phyloP scores from a whole-genome alignment of 2,329 filamentous ascomycete genomes.

The Neofusicoccum umdonicola region DNA sequence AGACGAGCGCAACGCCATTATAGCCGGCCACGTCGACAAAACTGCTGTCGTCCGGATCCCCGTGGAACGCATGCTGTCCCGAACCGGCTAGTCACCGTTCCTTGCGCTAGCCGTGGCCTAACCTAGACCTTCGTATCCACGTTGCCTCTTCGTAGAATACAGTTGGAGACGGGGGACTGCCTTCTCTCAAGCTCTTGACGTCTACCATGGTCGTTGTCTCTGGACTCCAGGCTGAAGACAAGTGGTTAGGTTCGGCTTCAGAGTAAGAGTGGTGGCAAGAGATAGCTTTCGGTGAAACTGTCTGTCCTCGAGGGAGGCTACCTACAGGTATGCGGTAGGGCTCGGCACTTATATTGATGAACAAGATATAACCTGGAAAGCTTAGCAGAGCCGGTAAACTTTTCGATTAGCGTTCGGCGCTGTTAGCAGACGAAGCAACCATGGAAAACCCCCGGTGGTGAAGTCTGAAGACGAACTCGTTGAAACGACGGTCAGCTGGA shows the following conservation, averaged over 20 bases:
- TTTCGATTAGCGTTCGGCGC: background rate
- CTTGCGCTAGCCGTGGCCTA: background rate
- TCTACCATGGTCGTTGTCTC: no score
- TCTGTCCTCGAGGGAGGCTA: background rate
- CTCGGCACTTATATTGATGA: background rate
- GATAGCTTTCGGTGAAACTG: background rate
- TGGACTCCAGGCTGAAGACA: no score
- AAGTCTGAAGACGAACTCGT: background rate
- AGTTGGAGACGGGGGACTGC: background rate
- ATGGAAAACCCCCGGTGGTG: background rate
- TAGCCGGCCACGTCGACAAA: background rate
- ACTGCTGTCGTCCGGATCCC: background rate
- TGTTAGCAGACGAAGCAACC: background rate
- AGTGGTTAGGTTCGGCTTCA: no score
- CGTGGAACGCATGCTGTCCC: background rate
- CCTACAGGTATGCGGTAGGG: background rate
- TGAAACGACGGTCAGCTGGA: background rate
- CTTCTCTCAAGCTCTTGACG: background rate
- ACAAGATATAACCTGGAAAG: background rate
- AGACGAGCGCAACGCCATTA: no score
- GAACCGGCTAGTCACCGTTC: background rate
- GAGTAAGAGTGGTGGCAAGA: no score
- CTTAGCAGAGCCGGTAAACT: background rate
- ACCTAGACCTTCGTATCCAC: background rate
- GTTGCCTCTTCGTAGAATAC: background rate